Conservation (phyloP, 352 stramenopile genomes). For the Phytophthora pini region DNA sequence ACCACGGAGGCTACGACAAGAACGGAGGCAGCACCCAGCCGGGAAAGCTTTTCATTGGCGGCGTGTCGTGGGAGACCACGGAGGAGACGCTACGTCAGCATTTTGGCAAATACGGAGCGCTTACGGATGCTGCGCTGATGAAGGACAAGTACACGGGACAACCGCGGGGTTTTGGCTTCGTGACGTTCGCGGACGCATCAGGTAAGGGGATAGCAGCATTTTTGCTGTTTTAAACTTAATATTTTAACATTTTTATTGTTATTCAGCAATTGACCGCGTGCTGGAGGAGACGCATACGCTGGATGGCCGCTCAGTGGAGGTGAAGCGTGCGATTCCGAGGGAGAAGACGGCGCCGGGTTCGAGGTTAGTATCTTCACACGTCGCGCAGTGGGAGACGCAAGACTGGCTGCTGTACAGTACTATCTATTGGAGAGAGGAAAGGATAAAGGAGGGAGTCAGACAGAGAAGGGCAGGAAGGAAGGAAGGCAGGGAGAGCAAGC, state of each 20-base stretch:
- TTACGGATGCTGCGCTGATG: slow-evolving; percentile 92
- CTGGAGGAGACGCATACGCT: slow-evolving; percentile 89
- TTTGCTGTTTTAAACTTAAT: background rate
- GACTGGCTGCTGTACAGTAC: slow-evolving; percentile 29
- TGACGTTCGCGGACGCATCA: slow-evolving; percentile 92
- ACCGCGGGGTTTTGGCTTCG: slow-evolving; percentile 93
- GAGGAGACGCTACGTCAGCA: slow-evolving; percentile 90
- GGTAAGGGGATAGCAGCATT: slow-evolving; percentile 46
- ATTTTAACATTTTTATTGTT: slow-evolving; percentile 6
- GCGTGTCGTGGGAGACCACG: slow-evolving; percentile 94
- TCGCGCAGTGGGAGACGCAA: slow-evolving; percentile 21
- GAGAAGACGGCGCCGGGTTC: slow-evolving; percentile 71
- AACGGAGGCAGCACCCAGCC: slow-evolving; percentile 42
- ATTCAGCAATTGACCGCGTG: slow-evolving; percentile 79
- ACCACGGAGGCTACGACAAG: slow-evolving; percentile 36
- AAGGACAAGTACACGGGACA: slow-evolving; percentile 94
- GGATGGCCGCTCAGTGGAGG: slow-evolving; percentile 91
- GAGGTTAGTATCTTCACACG: slow-evolving; percentile 73
- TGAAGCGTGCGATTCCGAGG: slow-evolving; percentile 92
- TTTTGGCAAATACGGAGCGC: slow-evolving; percentile 89
- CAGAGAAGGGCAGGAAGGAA: slow-evolving; percentile 39
- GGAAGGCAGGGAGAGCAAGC: slow-evolving; percentile 25
- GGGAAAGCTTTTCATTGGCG: slow-evolving; percentile 93
- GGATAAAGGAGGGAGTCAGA: slow-evolving; percentile 34
- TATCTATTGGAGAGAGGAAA: slow-evolving; percentile 34